A percentile compares a stretch with the other conserved stretches of the same genome.
phyloP scores from a whole-genome alignment of 1,139 yeast genomes.

The Nadsonia starkeyi-henricii region DNA sequence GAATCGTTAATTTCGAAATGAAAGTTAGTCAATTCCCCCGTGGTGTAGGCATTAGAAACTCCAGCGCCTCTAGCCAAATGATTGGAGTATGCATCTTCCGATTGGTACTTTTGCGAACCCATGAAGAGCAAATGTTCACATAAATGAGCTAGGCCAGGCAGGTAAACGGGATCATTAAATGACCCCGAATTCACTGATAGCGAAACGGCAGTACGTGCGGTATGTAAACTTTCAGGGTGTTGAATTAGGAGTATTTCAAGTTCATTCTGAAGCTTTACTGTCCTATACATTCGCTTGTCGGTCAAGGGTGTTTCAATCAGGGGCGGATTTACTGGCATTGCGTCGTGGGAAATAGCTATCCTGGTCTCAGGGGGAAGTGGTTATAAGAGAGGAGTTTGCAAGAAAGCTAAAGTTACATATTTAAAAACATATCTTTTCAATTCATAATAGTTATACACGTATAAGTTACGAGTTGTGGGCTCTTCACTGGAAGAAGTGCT shows the following conservation, averaged over 20 bases:
- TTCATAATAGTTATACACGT: no score
- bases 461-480: no score
- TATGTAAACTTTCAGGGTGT: slow-evolving; percentile 39
- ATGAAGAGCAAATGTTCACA: slow-evolving; percentile 90
- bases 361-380: no score
- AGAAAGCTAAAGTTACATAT: no score
- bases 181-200: slow-evolving; percentile 86
- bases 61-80: slow-evolving; percentile 62
- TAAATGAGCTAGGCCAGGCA: slow-evolving; percentile 89
- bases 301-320: slow-evolving; percentile 20
- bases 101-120: slow-evolving; percentile 89
- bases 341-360: no score
- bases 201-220: slow-evolving; percentile 89
- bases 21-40: slow-evolving; percentile 80
- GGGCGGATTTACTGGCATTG: background rate
- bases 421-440: no score
- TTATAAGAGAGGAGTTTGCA: no score
- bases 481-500: no score
- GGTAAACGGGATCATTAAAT: slow-evolving; percentile 56
- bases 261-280: slow-evolving; percentile 50
- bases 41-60: slow-evolving; percentile 69
- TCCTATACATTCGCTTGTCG: slow-evolving; percentile 65
- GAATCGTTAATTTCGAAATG: slow-evolving; percentile 72
- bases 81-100: slow-evolving; percentile 74
- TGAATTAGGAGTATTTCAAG: slow-evolving; percentile 64